Evolutionary conservation across 2,329 filamentous ascomycete genomes (phyloP).

Genomic region (Sclerotiophoma versabilis): DNA sequence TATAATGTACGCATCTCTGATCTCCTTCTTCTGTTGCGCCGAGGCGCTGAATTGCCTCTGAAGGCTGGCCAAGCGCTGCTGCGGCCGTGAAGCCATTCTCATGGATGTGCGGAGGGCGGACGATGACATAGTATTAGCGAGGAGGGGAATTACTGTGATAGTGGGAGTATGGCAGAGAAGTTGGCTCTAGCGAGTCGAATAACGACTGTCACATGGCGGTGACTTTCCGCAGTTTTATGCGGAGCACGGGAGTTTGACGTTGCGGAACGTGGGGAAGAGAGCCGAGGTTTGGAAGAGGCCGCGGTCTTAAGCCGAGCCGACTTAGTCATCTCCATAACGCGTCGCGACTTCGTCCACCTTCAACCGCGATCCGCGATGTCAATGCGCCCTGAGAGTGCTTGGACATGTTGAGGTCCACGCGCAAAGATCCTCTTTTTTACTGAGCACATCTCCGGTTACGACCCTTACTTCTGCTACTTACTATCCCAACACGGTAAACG

Average conservation of each 20-base stretch:
- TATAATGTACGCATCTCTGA: constrained; percentile 92
- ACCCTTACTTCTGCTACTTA: constrained; percentile 6
- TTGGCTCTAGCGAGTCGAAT: constrained; percentile 33
- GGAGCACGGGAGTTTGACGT: constrained; percentile 24
- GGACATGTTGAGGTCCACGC: background rate
- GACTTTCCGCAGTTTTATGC: constrained; percentile 26
- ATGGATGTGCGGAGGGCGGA: constrained; percentile 42
- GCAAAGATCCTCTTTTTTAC: background rate
- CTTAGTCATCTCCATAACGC: background rate
- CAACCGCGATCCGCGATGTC: background rate
- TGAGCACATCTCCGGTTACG: background rate
- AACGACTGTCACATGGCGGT: constrained; percentile 42
- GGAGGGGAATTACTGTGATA: background rate
- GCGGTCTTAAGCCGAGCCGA: constrained; percentile 2
- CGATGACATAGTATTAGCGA: constrained; percentile 36
- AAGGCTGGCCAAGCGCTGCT: constrained; percentile 46
- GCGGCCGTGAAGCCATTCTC: constrained; percentile 46
- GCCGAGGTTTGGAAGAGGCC: constrained; percentile 35
- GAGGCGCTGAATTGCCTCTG: constrained; percentile 49
- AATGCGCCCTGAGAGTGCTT: background rate
- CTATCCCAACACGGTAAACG: background rate
- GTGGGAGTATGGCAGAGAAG: constrained; percentile 17
- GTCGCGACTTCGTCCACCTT: constrained; percentile 1
- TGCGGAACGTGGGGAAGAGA: constrained; percentile 37
- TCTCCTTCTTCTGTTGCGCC: constrained; percentile 61